phyloP scores from a whole-genome alignment of 805 yeast genomes.

The Myxozyma neglecta region DNA sequence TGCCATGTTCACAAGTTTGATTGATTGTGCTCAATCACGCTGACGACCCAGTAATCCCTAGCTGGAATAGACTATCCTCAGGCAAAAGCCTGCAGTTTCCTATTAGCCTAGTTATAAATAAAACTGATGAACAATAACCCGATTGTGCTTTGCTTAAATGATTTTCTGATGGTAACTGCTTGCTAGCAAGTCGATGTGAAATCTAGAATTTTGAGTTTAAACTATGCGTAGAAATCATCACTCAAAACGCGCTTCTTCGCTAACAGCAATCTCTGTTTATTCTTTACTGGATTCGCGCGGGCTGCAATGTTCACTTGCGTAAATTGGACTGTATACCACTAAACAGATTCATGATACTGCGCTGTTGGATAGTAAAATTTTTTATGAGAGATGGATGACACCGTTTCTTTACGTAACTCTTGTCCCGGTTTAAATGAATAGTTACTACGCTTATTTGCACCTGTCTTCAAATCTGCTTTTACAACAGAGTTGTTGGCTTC shows the following conservation, averaged over 20 bases:
- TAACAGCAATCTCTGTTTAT: not conserved
- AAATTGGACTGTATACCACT: not conserved
- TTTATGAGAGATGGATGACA: no score
- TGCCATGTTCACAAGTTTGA: slow-evolving; percentile 1
- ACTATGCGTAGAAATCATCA: not conserved
- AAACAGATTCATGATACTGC: no score
- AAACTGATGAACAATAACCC: not conserved
- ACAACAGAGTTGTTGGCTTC: no score
- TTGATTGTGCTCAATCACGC: not conserved
- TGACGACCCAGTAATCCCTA: not conserved
- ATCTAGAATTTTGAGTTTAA: not conserved
- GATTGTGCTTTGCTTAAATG: no score
- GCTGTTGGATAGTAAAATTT: no score
- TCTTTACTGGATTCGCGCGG: not conserved
- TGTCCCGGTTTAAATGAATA: no score
- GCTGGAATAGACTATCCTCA: not conserved
- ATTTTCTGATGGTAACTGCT: no score
- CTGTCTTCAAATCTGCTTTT: no score
- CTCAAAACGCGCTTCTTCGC: not conserved
- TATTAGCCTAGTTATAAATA: not conserved
- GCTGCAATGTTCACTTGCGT: no score
- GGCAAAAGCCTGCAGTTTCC: not conserved
- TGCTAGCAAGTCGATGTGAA: no score
- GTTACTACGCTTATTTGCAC: no score
- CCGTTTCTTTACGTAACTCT: no score